Base-by-base conservation (phyloP, 2,329 filamentous ascomycete genomes). In the Paecilomyces variotii region DNA sequence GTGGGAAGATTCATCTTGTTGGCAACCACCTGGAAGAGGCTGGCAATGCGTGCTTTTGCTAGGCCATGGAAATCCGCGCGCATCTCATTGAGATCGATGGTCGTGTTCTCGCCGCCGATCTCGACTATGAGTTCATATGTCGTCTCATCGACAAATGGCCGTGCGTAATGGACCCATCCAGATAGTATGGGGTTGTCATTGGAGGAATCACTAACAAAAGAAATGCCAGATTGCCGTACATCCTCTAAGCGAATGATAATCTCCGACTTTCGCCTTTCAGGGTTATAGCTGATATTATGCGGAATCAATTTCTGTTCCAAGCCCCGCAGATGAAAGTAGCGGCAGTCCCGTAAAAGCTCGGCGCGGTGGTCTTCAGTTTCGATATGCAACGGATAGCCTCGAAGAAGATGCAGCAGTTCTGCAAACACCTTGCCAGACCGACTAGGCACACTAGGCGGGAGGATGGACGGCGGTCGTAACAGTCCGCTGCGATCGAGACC, bases 301-400 rank as follows among this genome's bases (percentile, higher is more conserved):
- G 89, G 85, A 51, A 97, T 88, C 10, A 97, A 79, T 63, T 85
- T 87, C 74, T 97, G 93, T 75, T 97, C 93, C 0, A 97, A 77
- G 0, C 91, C 91, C 69, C 92, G 93, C 65, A 97, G 87, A 71
- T 96, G 91, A 73, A 93, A 97, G 73, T 97, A 97, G 56, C 90
- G 86, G 62, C 90, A 94, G 72, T 97, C 93, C 49, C 89, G 83
- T 1, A 97, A 78, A 2, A 97, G 81, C 59, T 89, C 84, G 25
- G 84, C 80, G 19, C 93, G 86, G 68, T 97, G 93, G 2, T 82
- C 80, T 62, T 92, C 89, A 70, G 87, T 82, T 56, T 86, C 82
- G 60, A 97, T 90, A 25, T 87, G 80, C 1, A 97, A 74, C 0
- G 89, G 87, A 71, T 97, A 97, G 3, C 93, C 93, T 56, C 90